phyloP scores from a whole-genome alignment of 305 asterid genomes.

The Ruellia speciosa region DNA sequence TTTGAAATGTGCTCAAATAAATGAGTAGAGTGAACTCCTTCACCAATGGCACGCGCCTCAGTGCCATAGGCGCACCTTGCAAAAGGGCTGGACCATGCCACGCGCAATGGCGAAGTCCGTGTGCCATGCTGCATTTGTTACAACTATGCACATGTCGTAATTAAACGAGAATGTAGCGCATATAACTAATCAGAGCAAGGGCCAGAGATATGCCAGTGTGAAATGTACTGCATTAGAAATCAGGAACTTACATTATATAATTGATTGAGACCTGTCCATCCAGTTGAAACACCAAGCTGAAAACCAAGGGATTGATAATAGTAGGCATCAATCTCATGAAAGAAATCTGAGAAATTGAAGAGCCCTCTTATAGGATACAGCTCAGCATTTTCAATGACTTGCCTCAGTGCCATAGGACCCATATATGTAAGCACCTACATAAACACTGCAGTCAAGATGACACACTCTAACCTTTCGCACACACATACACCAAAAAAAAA shows the following conservation, averaged over 20 bases:
- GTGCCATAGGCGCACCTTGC: too few relatives aligned
- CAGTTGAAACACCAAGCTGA: constrained; percentile 89
- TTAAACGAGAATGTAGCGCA: too few relatives aligned
- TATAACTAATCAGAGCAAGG: constrained; percentile 24
- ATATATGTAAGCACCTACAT: constrained; percentile 74
- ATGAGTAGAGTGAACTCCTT: too few relatives aligned
- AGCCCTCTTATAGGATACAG: constrained; percentile 81
- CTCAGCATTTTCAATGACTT: constrained; percentile 76
- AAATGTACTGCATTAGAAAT: constrained; percentile 3
- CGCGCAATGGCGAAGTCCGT: too few relatives aligned
- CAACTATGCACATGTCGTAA: too few relatives aligned
- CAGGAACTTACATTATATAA: constrained; percentile 17
- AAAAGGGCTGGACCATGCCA: too few relatives aligned
- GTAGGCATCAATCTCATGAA: constrained; percentile 66
- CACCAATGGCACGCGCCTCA: too few relatives aligned
- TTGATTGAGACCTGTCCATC: constrained; percentile 56
- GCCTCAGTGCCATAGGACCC: constrained; percentile 75
- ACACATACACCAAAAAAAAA: too few relatives aligned
- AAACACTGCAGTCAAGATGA: constrained; percentile 17
- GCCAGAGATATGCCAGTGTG: constrained; percentile 1
- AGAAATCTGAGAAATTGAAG: constrained; percentile 65
- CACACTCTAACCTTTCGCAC: background rate
- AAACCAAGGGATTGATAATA: constrained; percentile 69
- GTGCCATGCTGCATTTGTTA: too few relatives aligned
- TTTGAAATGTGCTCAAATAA: too few relatives aligned